A percentile compares a stretch with the other conserved stretches of the same genome.
phyloP scores from a whole-genome alignment of 768 basidiomycete species.

The Mycena leptocephala region DNA sequence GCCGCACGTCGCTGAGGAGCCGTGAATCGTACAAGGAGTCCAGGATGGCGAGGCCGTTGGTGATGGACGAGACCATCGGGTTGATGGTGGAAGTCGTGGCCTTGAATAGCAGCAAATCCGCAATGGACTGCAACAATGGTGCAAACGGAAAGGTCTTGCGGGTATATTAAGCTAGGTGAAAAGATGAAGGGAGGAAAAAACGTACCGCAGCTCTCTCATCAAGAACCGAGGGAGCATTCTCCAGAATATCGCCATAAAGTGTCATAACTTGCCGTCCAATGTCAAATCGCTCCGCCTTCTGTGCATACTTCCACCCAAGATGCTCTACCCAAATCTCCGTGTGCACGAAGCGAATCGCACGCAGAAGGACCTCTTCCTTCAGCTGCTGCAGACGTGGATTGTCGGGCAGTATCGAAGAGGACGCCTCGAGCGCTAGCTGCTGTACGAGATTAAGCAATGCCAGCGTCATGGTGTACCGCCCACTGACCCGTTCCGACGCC shows the following conservation, averaged over 20 bases:
- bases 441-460: constrained; percentile 85
- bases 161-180: not conserved
- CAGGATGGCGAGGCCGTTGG: constrained; percentile 73
- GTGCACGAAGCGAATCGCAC: constrained; percentile 86
- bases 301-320: constrained; percentile 88
- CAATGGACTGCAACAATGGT: constrained; percentile 72
- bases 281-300: constrained; percentile 88
- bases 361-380: constrained; percentile 88
- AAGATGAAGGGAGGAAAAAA: not conserved
- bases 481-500: constrained; percentile 78
- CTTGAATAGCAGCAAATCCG: constrained; percentile 81
- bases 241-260: constrained; percentile 79
- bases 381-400: constrained; percentile 77
- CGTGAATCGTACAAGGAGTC: constrained; percentile 73
- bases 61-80: constrained; percentile 83
- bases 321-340: constrained; percentile 93
- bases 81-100: constrained; percentile 87
- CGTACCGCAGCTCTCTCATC: constrained; percentile 49
- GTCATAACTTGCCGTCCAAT: constrained; percentile 80
- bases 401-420: constrained; percentile 69
- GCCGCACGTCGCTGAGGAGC: constrained; percentile 78
- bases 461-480: constrained; percentile 88
- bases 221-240: constrained; percentile 70
- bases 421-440: constrained; percentile 83
- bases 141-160: constrained; percentile 65